Percentiles rank a stretch among this genome's conserved stretches.
Evolutionary conservation across 495 filamentous ascomycete genomes (phyloP).

Genomic region (Neurospora tetraspora): DNA sequence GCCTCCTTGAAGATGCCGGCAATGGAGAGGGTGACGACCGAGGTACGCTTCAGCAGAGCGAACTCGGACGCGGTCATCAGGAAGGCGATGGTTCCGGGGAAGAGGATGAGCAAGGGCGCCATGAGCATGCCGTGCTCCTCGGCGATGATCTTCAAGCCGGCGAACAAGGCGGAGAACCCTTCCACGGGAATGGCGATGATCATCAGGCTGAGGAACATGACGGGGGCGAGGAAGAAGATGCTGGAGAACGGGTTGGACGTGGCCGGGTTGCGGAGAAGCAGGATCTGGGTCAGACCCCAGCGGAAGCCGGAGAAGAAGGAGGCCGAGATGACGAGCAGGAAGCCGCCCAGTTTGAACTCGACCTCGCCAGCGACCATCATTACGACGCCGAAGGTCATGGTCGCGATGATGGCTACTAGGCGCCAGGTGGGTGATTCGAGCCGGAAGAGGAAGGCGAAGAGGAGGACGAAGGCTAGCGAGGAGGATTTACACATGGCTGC

Average conservation of each 20-base stretch:
- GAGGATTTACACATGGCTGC: slow-evolving; percentile 98
- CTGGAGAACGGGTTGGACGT: slow-evolving; percentile 95
- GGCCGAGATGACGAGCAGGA: slow-evolving; percentile 82
- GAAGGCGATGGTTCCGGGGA: slow-evolving; percentile 87
- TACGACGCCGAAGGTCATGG: slow-evolving; percentile 90
- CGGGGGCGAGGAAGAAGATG: slow-evolving; percentile 90
- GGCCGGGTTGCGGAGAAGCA: slow-evolving; percentile 86
- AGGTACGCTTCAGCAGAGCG: slow-evolving; percentile 86
- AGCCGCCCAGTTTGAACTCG: slow-evolving; percentile 81
- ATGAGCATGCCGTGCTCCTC: slow-evolving; percentile 50
- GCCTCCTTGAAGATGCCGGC: slow-evolving; percentile 99
- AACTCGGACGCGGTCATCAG: slow-evolving; percentile 96
- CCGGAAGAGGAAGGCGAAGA: slow-evolving; percentile 92
- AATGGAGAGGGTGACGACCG: slow-evolving; percentile 91
- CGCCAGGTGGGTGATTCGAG: slow-evolving; percentile 81
- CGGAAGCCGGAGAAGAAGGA: slow-evolving; percentile 95
- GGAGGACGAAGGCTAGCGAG: slow-evolving; percentile 82
- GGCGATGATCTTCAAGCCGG: slow-evolving; percentile 52
- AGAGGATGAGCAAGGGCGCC: slow-evolving; percentile 60
- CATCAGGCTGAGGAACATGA: slow-evolving; percentile 86
- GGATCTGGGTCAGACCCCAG: slow-evolving; percentile 94
- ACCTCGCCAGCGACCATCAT: slow-evolving; percentile 99
- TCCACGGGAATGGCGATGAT: slow-evolving; percentile 79
- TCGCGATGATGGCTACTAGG: slow-evolving; percentile 74
- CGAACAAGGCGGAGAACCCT: slow-evolving; percentile 54